A percentile compares a stretch with the other conserved stretches of the same genome.
Evolutionary conservation across 495 filamentous ascomycete genomes (phyloP).

Genomic region (Astrothelium macrocarpum): DNA sequence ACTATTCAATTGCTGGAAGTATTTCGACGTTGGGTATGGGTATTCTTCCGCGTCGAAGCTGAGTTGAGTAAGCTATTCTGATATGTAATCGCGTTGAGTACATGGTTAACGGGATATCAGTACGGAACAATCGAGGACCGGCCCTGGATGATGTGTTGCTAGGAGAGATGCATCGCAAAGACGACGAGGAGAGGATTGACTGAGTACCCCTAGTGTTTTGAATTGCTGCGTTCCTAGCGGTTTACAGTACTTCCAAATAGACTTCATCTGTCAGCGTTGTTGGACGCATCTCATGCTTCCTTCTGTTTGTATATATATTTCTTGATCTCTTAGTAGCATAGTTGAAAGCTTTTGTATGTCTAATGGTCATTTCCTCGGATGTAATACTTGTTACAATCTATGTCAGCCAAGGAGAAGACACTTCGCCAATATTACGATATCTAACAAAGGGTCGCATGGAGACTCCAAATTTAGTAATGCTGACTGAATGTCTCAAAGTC

Average conservation of each 20-base stretch:
- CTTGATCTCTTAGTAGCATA: background rate
- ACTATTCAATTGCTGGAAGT: conserved; percentile 81
- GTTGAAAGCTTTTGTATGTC: background rate
- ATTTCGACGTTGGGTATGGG: conserved; percentile 86
- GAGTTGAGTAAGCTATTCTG: conserved; percentile 50
- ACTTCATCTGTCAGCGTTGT: background rate
- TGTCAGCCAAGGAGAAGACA: too few relatives aligned
- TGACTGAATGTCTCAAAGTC: too few relatives aligned
- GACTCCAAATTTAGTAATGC: too few relatives aligned
- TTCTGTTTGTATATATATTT: background rate
- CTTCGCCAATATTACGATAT: too few relatives aligned
- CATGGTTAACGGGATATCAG: conserved; percentile 20
- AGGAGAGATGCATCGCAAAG: conserved; percentile 40
- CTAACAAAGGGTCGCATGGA: too few relatives aligned
- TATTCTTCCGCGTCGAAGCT: conserved; percentile 87
- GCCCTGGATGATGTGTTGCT: conserved; percentile 43
- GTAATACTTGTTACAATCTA: background rate
- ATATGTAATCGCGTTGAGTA: background rate
- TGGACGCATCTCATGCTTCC: background rate
- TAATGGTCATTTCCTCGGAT: background rate
- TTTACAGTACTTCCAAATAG: background rate
- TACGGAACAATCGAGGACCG: conserved; percentile 43
- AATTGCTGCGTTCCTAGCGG: background rate
- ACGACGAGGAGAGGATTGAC: conserved; percentile 36
- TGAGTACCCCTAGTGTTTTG: background rate